A percentile compares a stretch with the other conserved stretches of the same genome.
These are phyloP conservation scores for Aspergillus brunneoviolaceus DNA, from an alignment of 2,329 filamentous ascomycete genomes.

Conservation along the genomic window DNA sequence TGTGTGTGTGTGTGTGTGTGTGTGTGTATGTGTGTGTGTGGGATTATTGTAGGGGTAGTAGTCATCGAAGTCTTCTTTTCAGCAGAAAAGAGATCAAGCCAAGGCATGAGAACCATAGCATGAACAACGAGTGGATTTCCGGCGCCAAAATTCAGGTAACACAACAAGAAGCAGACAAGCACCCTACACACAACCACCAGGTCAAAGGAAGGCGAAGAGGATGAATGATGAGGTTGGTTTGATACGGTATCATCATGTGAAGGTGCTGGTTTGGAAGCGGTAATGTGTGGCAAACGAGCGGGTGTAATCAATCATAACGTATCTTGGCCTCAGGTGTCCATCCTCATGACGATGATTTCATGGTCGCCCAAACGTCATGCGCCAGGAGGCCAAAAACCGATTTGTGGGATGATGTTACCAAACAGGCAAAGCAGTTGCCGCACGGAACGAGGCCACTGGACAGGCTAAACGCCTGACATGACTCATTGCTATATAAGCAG, in stretches of 20 bases:
- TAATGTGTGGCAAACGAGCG: background rate
- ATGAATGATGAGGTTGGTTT: background rate
- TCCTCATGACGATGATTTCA: background rate
- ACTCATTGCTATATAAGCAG: background rate
- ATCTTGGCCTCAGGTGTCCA: background rate
- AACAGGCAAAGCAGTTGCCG: background rate
- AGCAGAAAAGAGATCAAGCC: no score
- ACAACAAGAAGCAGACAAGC: background rate
- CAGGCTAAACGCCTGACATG: background rate
- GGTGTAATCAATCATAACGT: background rate
- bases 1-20: no score
- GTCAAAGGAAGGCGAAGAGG: no score
- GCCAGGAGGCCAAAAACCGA: background rate
- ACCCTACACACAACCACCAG: background rate
- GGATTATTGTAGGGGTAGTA: background rate
- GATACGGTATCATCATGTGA: background rate
- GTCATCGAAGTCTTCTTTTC: background rate
- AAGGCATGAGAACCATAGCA: no score
- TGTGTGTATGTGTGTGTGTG: background rate
- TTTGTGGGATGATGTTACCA: background rate
- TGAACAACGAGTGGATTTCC: background rate
- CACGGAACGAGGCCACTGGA: background rate
- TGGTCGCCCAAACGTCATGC: background rate
- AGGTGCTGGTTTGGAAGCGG: background rate
- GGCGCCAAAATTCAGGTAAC: background rate